Percentiles rank a stretch among this genome's conserved stretches.
Conservation (phyloP, 2,329 filamentous ascomycete species). For the Fusarium gaditjirri region DNA sequence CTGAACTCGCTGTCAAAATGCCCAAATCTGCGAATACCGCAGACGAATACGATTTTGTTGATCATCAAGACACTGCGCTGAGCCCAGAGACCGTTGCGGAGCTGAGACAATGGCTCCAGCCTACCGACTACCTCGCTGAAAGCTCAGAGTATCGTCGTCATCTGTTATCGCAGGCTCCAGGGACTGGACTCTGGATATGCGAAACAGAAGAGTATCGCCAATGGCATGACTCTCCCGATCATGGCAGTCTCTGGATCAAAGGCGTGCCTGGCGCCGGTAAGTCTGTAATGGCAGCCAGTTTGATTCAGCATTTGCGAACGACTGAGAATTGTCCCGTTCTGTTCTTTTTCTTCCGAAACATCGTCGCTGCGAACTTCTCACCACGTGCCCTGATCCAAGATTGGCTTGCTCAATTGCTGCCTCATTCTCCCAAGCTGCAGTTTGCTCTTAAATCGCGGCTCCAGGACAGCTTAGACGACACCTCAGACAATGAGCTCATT, state of each 20-base stretch:
- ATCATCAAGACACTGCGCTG: slow-evolving; percentile 25
- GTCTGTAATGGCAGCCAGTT: slow-evolving; percentile 37
- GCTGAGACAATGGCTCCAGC: slow-evolving; percentile 44
- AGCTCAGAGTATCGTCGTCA: slow-evolving; percentile 44
- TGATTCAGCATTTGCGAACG: slow-evolving; percentile 34
- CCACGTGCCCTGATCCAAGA: slow-evolving; percentile 38
- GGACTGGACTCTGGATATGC: slow-evolving; percentile 42
- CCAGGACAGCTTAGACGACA: slow-evolving; percentile 20
- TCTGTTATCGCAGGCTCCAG: slow-evolving; percentile 38
- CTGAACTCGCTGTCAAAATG: slow-evolving; percentile 1
- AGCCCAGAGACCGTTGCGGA: slow-evolving; percentile 22
- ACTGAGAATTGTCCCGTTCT: slow-evolving; percentile 34
- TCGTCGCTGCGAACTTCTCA: slow-evolving; percentile 37
- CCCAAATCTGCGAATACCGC: slow-evolving; percentile 23
- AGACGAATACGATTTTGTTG: slow-evolving; percentile 36
- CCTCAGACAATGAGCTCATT: slow-evolving; percentile 36
- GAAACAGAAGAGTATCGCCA: slow-evolving; percentile 38
- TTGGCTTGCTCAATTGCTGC: slow-evolving; percentile 39
- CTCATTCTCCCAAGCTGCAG: slow-evolving; percentile 34
- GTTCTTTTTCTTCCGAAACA: slow-evolving; percentile 42
- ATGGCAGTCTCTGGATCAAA: slow-evolving; percentile 43
- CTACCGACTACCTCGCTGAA: slow-evolving; percentile 44
- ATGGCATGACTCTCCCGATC: slow-evolving; percentile 38
- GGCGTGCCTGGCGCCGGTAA: slow-evolving; percentile 45
- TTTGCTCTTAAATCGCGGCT: slow-evolving; percentile 31